Conservation (phyloP, 345 rosid species). For the Nasturtium officinale region DNA sequence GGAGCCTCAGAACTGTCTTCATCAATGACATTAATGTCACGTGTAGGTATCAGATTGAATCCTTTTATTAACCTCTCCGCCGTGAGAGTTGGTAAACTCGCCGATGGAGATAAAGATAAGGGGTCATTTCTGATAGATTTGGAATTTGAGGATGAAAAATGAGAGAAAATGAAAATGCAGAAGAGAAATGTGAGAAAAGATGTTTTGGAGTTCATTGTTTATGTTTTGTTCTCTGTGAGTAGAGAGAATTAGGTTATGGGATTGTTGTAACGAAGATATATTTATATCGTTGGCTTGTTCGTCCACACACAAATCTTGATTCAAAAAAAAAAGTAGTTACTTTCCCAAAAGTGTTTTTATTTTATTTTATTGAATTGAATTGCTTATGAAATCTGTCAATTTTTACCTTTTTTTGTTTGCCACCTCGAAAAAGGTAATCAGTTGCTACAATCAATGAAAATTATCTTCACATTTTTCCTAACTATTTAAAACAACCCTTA, state of each 20-base stretch:
- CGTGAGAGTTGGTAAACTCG: slow-evolving; percentile 35
- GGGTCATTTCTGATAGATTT: slow-evolving; percentile 23
- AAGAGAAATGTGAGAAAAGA: slow-evolving; percentile 34
- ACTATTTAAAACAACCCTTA: not conserved
- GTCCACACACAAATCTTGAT: not conserved
- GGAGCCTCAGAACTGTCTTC: slow-evolving; percentile 30
- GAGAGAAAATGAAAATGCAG: slow-evolving; percentile 26
- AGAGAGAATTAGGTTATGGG: slow-evolving; percentile 12
- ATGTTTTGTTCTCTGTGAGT: not conserved
- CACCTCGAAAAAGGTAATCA: slow-evolving; percentile 38
- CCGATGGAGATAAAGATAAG: slow-evolving; percentile 35
- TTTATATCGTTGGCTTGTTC: slow-evolving; percentile 32
- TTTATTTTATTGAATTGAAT: not conserved
- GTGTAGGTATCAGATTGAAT: slow-evolving; percentile 58
- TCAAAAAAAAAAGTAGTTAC: not conserved
- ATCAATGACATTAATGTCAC: slow-evolving; percentile 38
- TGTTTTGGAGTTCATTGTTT: slow-evolving; percentile 31
- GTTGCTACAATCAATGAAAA: slow-evolving; percentile 21
- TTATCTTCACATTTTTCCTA: not conserved
- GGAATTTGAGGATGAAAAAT: slow-evolving; percentile 21
- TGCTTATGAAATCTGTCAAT: not conserved
- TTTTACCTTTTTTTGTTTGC: slow-evolving; percentile 9
- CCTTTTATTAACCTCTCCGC: slow-evolving; percentile 61
- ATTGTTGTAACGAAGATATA: slow-evolving; percentile 15
- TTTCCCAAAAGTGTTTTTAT: not conserved